Conservation (phyloP, 2,329 filamentous ascomycete genomes). For the Cladophialophora carrionii region DNA sequence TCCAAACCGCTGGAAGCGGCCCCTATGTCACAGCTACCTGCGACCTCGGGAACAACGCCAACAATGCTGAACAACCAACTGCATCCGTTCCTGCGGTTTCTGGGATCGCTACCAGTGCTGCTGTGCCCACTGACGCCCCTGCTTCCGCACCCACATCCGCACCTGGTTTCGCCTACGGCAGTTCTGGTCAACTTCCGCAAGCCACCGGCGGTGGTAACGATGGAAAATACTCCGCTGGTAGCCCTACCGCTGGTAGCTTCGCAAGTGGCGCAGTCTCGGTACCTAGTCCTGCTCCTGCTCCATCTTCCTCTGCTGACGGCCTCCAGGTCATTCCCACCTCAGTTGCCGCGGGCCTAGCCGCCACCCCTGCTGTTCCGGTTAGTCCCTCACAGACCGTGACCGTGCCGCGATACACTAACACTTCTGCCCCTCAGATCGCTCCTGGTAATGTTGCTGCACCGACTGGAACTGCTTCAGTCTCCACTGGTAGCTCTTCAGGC, state of each 20-base stretch:
- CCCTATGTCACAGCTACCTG: slow-evolving; percentile 35
- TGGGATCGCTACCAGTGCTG: slow-evolving; percentile 4
- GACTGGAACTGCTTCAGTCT: slow-evolving; percentile 5
- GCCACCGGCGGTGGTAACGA: neutral
- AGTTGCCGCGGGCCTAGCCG: neutral
- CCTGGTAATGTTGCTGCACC: neutral
- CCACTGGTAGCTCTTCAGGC: slow-evolving; percentile 17
- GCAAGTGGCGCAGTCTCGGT: neutral
- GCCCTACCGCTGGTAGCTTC: neutral
- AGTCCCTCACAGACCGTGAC: slow-evolving; percentile 1
- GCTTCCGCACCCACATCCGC: slow-evolving; percentile 7
- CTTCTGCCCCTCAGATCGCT: slow-evolving; percentile 4
- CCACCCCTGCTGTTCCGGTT: neutral
- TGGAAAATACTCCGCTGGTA: slow-evolving; percentile 5
- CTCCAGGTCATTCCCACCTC: slow-evolving; percentile 21
- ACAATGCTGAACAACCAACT: slow-evolving; percentile 30
- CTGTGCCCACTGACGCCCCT: neutral
- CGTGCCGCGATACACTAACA: slow-evolving; percentile 6
- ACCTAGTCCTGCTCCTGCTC: neutral
- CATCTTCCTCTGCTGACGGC: neutral
- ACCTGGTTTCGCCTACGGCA: slow-evolving; percentile 14
- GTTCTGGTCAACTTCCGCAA: slow-evolving; percentile 1
- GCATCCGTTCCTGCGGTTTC: slow-evolving; percentile 17
- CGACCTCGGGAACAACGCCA: slow-evolving; percentile 35
- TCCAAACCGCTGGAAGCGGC: slow-evolving; percentile 46